phyloP scores from a whole-genome alignment of 768 basidiomycete species.

The Tricholoma furcatifolium region DNA sequence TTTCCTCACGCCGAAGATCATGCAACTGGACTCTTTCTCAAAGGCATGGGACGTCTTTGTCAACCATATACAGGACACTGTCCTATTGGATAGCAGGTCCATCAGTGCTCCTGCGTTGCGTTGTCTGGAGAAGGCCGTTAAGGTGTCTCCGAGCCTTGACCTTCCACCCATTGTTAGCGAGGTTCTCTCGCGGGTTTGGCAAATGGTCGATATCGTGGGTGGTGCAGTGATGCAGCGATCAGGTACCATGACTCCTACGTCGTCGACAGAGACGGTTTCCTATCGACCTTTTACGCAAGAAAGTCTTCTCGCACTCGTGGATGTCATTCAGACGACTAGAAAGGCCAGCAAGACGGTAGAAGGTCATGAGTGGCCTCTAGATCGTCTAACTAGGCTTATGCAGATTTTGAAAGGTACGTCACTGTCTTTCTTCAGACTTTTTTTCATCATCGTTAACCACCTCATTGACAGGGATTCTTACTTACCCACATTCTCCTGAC shows the following conservation, averaged over 20 bases:
- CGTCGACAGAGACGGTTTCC: slow-evolving; percentile 16
- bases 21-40: slow-evolving; percentile 66
- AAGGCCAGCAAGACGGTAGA: slow-evolving; percentile 45
- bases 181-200: slow-evolving; percentile 67
- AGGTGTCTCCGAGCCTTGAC: slow-evolving; percentile 48
- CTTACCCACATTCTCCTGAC: slow-evolving; percentile 80
- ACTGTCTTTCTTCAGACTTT: background rate
- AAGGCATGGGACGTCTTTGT: slow-evolving; percentile 78
- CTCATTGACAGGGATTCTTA: slow-evolving; percentile 56
- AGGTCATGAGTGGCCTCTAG: slow-evolving; percentile 62
- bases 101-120: slow-evolving; percentile 85
- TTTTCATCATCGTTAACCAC: background rate
- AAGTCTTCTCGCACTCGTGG: slow-evolving; percentile 78
- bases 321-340: slow-evolving; percentile 64
- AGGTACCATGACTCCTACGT: slow-evolving; percentile 18
- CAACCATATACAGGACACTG: slow-evolving; percentile 64
- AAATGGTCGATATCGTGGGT: slow-evolving; percentile 66
- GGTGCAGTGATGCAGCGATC: slow-evolving; percentile 39
- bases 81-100: slow-evolving; percentile 62
- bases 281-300: slow-evolving; percentile 74
- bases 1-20: slow-evolving; percentile 73
- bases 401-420: slow-evolving; percentile 68
- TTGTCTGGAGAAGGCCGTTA: slow-evolving; percentile 77
- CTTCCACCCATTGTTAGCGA: slow-evolving; percentile 41
- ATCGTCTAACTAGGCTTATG: slow-evolving; percentile 67